Evolutionary conservation across 2,329 filamentous ascomycete species (phyloP).

Genomic region (Scytalidium lignicola): DNA sequence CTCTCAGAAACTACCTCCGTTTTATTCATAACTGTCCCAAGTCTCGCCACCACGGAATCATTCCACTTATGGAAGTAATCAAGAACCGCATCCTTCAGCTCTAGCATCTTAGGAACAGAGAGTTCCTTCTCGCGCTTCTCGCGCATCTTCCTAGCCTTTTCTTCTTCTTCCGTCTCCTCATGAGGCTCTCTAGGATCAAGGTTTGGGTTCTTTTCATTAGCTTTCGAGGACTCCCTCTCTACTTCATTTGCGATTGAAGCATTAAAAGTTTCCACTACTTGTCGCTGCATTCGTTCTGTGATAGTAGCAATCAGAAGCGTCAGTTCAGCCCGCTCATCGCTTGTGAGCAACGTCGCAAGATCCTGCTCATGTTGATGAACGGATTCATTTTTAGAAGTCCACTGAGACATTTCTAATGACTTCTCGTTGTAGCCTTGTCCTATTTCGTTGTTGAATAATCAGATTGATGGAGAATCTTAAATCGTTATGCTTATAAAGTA

Average conservation of each 20-base stretch:
- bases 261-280: conserved; percentile 49
- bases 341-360: conserved; percentile 23
- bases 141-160: conserved; percentile 24
- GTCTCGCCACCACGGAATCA: conserved; percentile 59
- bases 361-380: conserved; percentile 7
- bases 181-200: conserved; percentile 22
- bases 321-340: conserved; percentile 37
- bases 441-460: no score
- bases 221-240: conserved; percentile 21
- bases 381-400: not conserved
- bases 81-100: conserved; percentile 65
- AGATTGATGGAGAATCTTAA: no score
- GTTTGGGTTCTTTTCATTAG: conserved; percentile 32
- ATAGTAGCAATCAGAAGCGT: conserved; percentile 45
- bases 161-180: conserved; percentile 27
- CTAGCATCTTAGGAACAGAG: conserved; percentile 45
- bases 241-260: conserved; percentile 14
- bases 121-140: conserved; percentile 42
- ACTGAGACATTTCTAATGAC: not conserved
- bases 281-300: conserved; percentile 49
- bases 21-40: conserved; percentile 63
- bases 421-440: not conserved
- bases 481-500: no score
- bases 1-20: conserved; percentile 35
- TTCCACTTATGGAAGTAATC: conserved; percentile 79